phyloP scores from a whole-genome alignment of 306 rosid species.

The Ammopiptanthus mongolicus region DNA sequence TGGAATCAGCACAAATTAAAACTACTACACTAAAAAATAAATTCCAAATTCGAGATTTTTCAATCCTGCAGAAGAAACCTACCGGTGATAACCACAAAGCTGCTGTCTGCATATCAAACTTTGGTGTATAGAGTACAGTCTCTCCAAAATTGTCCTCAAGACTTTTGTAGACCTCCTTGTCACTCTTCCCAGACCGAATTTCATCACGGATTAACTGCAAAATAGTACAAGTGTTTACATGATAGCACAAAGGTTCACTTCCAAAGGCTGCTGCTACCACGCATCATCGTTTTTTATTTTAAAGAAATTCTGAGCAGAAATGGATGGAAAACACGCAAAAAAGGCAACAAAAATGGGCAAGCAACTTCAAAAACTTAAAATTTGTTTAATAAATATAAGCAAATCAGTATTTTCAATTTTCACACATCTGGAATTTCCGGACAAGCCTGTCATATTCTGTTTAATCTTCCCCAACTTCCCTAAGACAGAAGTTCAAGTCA shows the following conservation, averaged over 20 bases:
- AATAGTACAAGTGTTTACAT: constrained; percentile 7
- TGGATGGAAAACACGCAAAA: neutral
- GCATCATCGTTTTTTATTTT: neutral
- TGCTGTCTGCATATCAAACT: constrained; percentile 95
- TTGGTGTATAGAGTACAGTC: constrained; percentile 73
- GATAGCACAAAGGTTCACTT: neutral
- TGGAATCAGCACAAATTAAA: constrained; percentile 20
- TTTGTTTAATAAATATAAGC: neutral
- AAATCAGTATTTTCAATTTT: neutral
- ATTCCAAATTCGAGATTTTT: neutral
- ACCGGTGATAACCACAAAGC: constrained; percentile 92
- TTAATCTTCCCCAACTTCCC: neutral
- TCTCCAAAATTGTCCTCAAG: constrained; percentile 87
- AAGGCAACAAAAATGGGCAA: neutral
- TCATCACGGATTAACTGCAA: constrained; percentile 88
- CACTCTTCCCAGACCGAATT: constrained; percentile 65
- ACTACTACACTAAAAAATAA: constrained; percentile 1
- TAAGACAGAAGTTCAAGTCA: neutral
- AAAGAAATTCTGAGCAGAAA: neutral
- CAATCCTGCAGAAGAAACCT: neutral
- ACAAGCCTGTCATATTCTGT: neutral
- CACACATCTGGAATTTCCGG: neutral
- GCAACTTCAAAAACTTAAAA: neutral
- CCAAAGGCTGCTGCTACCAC: neutral
- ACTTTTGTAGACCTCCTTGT: constrained; percentile 75